These are phyloP conservation scores for Sporothrix globosa DNA, from an alignment of 2,329 filamentous ascomycete species.

Conservation along the genomic window DNA sequence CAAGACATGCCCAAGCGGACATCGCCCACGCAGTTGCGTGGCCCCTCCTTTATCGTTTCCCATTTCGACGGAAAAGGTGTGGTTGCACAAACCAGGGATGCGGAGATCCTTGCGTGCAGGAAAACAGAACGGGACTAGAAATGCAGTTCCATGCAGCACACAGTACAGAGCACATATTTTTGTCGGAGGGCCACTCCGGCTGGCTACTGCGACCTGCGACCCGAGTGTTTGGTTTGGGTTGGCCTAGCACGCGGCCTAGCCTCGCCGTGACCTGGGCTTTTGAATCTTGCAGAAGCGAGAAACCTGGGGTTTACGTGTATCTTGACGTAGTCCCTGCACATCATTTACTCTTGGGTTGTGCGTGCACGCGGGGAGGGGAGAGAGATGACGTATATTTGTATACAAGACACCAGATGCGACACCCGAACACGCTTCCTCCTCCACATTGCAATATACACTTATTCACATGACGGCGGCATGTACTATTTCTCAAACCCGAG, in stretches of 20 bases:
- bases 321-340: no score
- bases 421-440: no score
- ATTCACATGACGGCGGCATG: neutral
- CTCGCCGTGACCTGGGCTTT: neutral
- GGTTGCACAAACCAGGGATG: constrained; percentile 22
- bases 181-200: neutral
- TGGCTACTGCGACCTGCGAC: neutral
- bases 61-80: neutral
- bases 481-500: no score
- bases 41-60: neutral
- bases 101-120: neutral
- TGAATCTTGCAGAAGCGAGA: neutral
- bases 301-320: neutral
- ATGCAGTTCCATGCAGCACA: constrained; percentile 1
- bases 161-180: neutral
- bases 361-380: no score
- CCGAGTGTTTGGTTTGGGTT: constrained; percentile 7
- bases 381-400: neutral
- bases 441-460: neutral
- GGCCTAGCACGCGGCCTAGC: neutral
- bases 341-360: no score
- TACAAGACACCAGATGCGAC: neutral
- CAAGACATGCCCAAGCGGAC: neutral
- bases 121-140: neutral
- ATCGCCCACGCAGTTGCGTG: constrained; percentile 7